Evolutionary conservation across 257 asterid genomes (phyloP).

Genomic region (Lycium ferocissimum): DNA sequence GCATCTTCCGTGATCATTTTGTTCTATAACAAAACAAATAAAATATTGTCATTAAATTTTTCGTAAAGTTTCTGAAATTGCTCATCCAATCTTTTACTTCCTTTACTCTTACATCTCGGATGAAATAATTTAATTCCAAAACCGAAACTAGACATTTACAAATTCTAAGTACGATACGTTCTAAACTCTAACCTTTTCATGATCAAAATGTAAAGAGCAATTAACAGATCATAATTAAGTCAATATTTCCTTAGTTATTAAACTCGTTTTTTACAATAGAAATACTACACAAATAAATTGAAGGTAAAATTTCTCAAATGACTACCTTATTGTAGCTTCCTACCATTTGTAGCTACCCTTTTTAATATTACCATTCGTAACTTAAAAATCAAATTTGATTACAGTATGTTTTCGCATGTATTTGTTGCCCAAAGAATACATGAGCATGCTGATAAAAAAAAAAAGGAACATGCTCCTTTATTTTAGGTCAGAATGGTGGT

Average conservation of each 20-base stretch:
- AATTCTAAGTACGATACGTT: not conserved
- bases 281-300: no score
- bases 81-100: not conserved
- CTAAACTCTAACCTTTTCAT: not conserved
- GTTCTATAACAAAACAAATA: not conserved
- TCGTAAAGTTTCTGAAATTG: constrained; percentile 6
- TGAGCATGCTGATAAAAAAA: no score
- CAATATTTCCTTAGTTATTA: not conserved
- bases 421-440: no score
- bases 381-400: no score
- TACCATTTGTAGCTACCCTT: no score
- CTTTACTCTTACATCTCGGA: not conserved
- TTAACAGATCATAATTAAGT: not conserved
- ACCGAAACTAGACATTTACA: not conserved
- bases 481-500: no score
- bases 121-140: not conserved
- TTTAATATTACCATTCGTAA: no score
- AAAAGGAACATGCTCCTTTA: no score
- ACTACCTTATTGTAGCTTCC: no score
- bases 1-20: not conserved
- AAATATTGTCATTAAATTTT: not conserved
- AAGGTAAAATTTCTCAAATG: no score
- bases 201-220: not conserved
- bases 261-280: not conserved
- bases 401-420: no score